phyloP scores from a whole-genome alignment of 1,284 basidiomycete species.

The Trichosporon asahii region DNA sequence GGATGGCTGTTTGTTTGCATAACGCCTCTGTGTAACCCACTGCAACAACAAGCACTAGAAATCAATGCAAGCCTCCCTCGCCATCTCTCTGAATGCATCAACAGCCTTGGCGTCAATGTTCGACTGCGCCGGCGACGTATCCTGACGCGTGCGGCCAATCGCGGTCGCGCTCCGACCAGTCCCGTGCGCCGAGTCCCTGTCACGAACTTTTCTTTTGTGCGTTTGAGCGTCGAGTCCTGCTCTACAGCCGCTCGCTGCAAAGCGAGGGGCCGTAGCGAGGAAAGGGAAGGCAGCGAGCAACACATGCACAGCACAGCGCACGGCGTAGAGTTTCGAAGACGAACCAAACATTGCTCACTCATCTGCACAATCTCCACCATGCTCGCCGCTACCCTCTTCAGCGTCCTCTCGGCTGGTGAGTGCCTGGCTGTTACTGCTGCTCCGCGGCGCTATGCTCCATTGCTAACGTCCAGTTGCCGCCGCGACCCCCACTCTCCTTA shows the following conservation, averaged over 20 bases:
- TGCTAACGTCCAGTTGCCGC: neutral
- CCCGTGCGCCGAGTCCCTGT: neutral
- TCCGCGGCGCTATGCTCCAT: neutral
- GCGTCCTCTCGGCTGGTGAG: constrained; percentile 6
- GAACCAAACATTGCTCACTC: neutral
- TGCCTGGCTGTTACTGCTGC: neutral
- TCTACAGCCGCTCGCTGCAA: no score
- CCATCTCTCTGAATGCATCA: neutral
- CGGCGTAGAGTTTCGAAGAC: neutral
- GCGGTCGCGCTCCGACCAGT: neutral
- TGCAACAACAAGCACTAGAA: neutral
- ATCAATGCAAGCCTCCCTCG: neutral
- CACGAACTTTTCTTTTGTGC: neutral
- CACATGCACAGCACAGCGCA: neutral
- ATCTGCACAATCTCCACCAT: neutral
- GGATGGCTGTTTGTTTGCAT: neutral
- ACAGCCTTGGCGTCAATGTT: neutral
- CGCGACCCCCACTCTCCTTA: constrained; percentile 4
- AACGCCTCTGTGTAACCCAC: neutral
- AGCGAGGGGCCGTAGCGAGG: no score
- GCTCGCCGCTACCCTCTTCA: constrained; percentile 7
- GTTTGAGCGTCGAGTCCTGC: neutral
- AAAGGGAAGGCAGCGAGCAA: neutral
- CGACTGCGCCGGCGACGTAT: neutral
- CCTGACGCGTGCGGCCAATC: neutral